Base-by-base conservation (phyloP, 202 grass and related monocot genomes). In the Carex arenaria region DNA sequence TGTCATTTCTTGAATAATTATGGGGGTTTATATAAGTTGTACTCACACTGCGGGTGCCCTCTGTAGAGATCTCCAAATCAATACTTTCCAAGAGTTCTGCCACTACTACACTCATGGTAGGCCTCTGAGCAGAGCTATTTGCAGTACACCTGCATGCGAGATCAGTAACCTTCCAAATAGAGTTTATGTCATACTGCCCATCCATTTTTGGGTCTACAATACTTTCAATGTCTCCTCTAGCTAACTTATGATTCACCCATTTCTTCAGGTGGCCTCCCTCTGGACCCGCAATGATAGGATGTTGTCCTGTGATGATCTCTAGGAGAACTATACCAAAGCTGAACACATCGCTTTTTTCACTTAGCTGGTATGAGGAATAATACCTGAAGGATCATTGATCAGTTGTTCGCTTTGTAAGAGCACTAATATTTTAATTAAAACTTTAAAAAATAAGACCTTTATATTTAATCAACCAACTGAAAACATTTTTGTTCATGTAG, bases 121-220 rank as follows among this genome's bases (percentile, higher is more conserved):
- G 89, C 13, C 87, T 85, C n/a, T 82, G 52, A 4, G 22, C 1
- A 3, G 91, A 70, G 0, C 4, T 38, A 3, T 85, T 53, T 2
- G 0, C 10, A 0, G 91, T 90, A 57, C 91, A 97, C 43, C 90
- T 91, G 19, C 87, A 61, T 0, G 89, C 91, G 0, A 93, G 53
- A 14, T 91, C 82, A 0, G 84, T 66, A 12, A n/a, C 68, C 67
- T 97, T 97, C 89, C 91, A 91, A 3, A 90, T 65, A 19, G 86
- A 88, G 62, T 84, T 73, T 19, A 62, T 65, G 3, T 84, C 74
- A 61, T 68, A 64, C 28, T 84, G 72, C 0, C 54, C 81, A 17
- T 71, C 5, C 73, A 88, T 40, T 15, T 7, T 63, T 14, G 20
- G 56, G 23, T 84, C 82, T 2, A 88, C 38, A 1, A 88, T 78